Base-by-base conservation (phyloP, 129 eudicot genomes). In the Mikania micrantha region DNA sequence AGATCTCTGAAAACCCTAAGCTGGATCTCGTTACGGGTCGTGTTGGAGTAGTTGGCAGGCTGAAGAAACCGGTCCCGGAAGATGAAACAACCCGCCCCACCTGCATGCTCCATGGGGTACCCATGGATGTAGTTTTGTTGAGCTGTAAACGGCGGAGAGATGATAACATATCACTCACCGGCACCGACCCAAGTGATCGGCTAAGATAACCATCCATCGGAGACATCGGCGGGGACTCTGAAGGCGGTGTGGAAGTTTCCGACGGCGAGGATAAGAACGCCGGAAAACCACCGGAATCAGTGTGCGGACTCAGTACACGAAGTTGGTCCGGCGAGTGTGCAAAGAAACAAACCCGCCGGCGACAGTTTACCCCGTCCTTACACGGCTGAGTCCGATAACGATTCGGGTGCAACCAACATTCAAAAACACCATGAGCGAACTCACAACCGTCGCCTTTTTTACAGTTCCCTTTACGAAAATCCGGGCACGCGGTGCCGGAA, bases 311-410 rank as follows among this genome's bases (percentile, higher is more conserved):
- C 50, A 82, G 20, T 8, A 87, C 91, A 32, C 97, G 84, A 0
- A 90, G 74, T 67, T 90, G 91, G n/a, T 85, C 95, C 13, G 97
- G 84, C n/a, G 95, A 70, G 80, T 90, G 97, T 0, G 97, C 97
- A 38, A 90, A 90, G 47, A 90, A 90, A 29, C 97, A 90, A 2
- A 90, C 92, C 21, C 90, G 75, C 20, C 97, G 76, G 54, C 67
- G 74, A 35, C 97, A 90, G 48, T 36, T 58, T 0, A 66, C 47
- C 1, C 97, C 97, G 62, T 90, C 97, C 65, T 90, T 90, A 50
- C 97, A 90, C 21, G 89, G 85, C 73, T 90, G 95, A 4, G 97
- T 90, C 7, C 97, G 85, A 71, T 90, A 90, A 11, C 97, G 74
- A 0, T 81, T 21, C 0, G 97, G 97, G 60, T 90, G 97, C 0